Evolutionary conservation across 768 basidiomycete species (phyloP), one percentile per base, ranked within the genome.

Genomic region (Mycena leptocephala): DNA sequence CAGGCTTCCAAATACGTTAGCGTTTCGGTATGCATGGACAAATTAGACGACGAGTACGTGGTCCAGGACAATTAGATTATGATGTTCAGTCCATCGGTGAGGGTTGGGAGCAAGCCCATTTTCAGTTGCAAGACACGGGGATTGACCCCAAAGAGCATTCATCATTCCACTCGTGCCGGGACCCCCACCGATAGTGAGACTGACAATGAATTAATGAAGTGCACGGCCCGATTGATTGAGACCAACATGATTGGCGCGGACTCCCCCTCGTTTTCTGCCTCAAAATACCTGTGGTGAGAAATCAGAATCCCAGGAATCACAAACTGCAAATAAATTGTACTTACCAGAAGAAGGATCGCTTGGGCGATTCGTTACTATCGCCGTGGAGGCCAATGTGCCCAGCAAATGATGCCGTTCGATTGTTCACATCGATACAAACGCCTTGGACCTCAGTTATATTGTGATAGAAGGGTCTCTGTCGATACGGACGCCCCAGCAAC

Each of bases 141-240:
- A 53, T 46, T 72, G 71, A 5, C 62, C 71, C 33, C 18, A 39
- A 3, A 72, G 30, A 0, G 62, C 1, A 33, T 72, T 72, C 71
- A 64, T 72, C 62, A 72, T 41, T 3, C 7, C 71, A 11, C 79
- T 82, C 0, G 81, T 82, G 24, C 85, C 85, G 2, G 85, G 84
- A 1, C 84, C 84, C 22, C 84, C 85, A 0, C 85, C 84, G 39
- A 84, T 82, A 1, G 82, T 83, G 46, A 86, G 77, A 82, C 69
- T 70, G n/a, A 5, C 24, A 16, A 55, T 46, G 14, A 7, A 20
- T 69, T 11, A 69, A 28, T 59, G 14, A 51, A 26, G 13, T 24
- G 3, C 6, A 3, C 11, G n/a, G 7, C 37, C n/a, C n/a, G n/a
- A 24, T 20, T 14, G 39, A 9, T 14, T n/a, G 33, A 30, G 11